Evolutionary conservation across 768 basidiomycete genomes (phyloP).

Genomic region (Leccinellum luteum): DNA sequence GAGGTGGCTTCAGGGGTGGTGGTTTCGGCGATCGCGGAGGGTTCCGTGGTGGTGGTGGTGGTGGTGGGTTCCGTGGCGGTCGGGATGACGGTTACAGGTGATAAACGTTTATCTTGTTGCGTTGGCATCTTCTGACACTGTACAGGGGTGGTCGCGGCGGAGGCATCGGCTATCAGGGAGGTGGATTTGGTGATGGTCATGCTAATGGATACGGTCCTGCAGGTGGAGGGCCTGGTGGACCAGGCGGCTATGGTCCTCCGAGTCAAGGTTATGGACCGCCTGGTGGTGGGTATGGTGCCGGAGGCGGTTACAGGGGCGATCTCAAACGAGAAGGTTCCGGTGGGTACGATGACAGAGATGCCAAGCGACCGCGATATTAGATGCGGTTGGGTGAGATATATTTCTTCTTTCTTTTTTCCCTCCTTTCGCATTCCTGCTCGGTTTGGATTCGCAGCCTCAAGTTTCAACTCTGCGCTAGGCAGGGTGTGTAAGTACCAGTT

Average conservation of each 20-base stretch:
- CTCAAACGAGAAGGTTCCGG: conserved; percentile 75
- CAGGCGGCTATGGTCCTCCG: conserved; percentile 43
- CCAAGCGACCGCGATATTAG: conserved; percentile 82
- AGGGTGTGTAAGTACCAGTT: conserved; percentile 36
- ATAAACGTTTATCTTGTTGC: neutral
- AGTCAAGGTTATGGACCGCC: conserved; percentile 42
- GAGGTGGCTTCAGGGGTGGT: conserved; percentile 47
- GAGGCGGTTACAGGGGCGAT: conserved; percentile 63
- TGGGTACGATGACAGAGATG: conserved; percentile 79
- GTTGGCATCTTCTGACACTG: conserved; percentile 16
- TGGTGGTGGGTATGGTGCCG: conserved; percentile 43
- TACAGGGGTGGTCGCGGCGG: conserved; percentile 62
- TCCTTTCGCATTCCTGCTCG: conserved; percentile 15
- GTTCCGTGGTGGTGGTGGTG: conserved; percentile 40
- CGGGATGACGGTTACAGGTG: conserved; percentile 54
- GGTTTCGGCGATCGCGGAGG: conserved; percentile 41
- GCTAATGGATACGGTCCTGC: conserved; percentile 55
- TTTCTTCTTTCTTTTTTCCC: conserved; percentile 27
- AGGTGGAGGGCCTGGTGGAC: conserved; percentile 40
- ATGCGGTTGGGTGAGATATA: conserved; percentile 35
- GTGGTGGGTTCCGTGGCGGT: conserved; percentile 36
- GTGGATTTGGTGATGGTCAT: conserved; percentile 53
- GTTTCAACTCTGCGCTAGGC: conserved; percentile 27
- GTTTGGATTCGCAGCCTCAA: conserved; percentile 26
- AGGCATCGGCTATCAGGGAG: conserved; percentile 68